These are phyloP conservation scores for Decorospora gaudefroyi DNA, from an alignment of 2,329 filamentous ascomycete genomes.

Conservation along the genomic window DNA sequence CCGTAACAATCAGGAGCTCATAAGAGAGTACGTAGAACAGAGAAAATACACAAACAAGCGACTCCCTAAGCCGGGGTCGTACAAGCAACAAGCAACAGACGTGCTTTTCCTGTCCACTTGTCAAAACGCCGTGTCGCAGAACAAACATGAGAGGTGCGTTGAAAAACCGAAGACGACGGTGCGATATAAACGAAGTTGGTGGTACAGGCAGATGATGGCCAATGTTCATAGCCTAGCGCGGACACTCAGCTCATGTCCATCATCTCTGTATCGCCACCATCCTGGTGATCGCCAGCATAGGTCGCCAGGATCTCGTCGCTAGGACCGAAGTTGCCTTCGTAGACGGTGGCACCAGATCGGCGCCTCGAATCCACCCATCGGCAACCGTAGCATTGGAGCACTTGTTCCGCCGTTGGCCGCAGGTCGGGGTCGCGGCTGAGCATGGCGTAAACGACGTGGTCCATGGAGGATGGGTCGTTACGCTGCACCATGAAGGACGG, in stretches of 20 bases:
- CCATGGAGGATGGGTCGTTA: constrained; percentile 72
- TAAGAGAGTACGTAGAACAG: constrained; percentile 11
- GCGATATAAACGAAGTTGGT: neutral
- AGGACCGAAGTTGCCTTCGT: constrained; percentile 94
- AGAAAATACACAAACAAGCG: constrained; percentile 16
- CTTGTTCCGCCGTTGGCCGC: constrained; percentile 73
- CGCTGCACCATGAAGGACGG: constrained; percentile 88
- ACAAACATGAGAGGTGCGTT: constrained; percentile 18
- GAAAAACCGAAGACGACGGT: constrained; percentile 14
- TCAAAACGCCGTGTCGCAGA: constrained; percentile 22
- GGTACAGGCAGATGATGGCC: neutral
- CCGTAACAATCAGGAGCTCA: constrained; percentile 18
- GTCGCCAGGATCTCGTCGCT: constrained; percentile 62
- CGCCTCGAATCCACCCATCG: constrained; percentile 78
- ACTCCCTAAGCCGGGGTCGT: constrained; percentile 10
- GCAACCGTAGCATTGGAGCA: constrained; percentile 74
- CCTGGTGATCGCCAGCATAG: constrained; percentile 50
- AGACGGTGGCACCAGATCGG: constrained; percentile 88
- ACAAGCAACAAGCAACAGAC: constrained; percentile 17
- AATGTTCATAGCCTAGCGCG: neutral
- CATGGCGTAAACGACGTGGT: constrained; percentile 86
- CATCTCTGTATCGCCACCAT: constrained; percentile 58
- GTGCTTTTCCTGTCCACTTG: constrained; percentile 16
- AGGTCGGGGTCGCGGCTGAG: constrained; percentile 73
- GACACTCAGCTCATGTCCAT: constrained; percentile 56